Evolutionary conservation across 1,139 yeast species (phyloP), one percentile per base, ranked within the genome.

Genomic region (Pichia sp.): DNA sequence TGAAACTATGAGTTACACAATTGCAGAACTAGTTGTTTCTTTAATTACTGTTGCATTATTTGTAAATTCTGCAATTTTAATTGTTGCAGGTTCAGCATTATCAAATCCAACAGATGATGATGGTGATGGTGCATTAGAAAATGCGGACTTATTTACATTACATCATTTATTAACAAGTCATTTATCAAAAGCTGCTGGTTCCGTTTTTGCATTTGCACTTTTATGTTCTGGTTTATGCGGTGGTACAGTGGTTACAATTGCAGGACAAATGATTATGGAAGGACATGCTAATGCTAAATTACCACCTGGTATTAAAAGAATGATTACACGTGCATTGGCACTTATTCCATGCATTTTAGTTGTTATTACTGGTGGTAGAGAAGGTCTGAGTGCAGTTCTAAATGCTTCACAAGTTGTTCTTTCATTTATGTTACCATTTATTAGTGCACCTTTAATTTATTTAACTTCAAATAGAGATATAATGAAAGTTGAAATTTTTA

Each of bases 201-300:
- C 87, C 25, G 80, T 91, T 1, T 91, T 91, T 67, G 96, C 96
- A 1, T 65, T 88, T 34, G 97, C 97, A 1, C 74, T 91, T 61
- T 68, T 91, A 40, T 88, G 89, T 58, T 84, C 95, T n/a, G 98
- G 98, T 16, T 95, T 89, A 59, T 84, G 95, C 56, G 97, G 98
- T 2, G 97, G 98, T 37, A 85, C 93, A 24, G 95, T 91, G n/a
- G 91, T 96, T 57, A 91, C 98, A 0, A 72, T 91, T 57, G 94
- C 97, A 1, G 96, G 98, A 18, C 98, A 91, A 61, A 87, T 89
- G 78, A 96, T 91, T 2, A 80, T 88, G 55, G 97, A 91, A 60
- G 98, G 98, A 0, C 93, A 89, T 54, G 70, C 89, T 35, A 71
- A 76, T 47, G 87, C 96, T 91, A 69, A 84, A 1, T 70, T 89